phyloP scores from a whole-genome alignment of 108 stramenopile genomes.

The Cylindrotheca closterium region DNA sequence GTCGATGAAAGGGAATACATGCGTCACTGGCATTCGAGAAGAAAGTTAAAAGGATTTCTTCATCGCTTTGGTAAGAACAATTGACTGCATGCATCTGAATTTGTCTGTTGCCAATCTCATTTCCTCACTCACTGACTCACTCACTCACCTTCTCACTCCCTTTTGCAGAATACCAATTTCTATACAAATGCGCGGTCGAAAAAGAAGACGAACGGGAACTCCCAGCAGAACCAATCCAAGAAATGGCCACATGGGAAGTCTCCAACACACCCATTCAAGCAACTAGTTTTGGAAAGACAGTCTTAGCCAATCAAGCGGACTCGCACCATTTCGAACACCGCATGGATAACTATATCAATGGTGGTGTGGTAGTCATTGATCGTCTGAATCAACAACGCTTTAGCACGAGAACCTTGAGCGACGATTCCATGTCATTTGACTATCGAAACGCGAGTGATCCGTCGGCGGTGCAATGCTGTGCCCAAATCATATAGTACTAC shows the following conservation, averaged over 20 bases:
- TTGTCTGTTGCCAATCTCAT: background rate
- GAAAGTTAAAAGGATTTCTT: constrained; percentile 30
- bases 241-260: background rate
- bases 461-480: too few species aligned
- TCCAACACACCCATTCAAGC: background rate
- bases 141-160: background rate
- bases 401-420: background rate
- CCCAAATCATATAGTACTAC: too few species aligned
- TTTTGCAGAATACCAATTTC: background rate
- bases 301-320: background rate
- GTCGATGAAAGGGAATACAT: constrained; percentile 66
- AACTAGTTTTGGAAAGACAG: background rate
- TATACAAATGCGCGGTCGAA: background rate
- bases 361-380: too few species aligned
- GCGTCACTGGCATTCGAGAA: constrained; percentile 33
- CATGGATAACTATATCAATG: too few species aligned
- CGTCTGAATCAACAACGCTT: too few species aligned
- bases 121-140: background rate
- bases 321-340: background rate
- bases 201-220: background rate
- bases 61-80: constrained; percentile 38
- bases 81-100: background rate
- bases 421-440: background rate
- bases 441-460: too few species aligned
- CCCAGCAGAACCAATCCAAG: background rate